Percentiles rank a stretch among this genome's conserved stretches.
Evolutionary conservation across 2,329 filamentous ascomycete genomes (phyloP).

Genomic region (Talaromyces piceae): DNA sequence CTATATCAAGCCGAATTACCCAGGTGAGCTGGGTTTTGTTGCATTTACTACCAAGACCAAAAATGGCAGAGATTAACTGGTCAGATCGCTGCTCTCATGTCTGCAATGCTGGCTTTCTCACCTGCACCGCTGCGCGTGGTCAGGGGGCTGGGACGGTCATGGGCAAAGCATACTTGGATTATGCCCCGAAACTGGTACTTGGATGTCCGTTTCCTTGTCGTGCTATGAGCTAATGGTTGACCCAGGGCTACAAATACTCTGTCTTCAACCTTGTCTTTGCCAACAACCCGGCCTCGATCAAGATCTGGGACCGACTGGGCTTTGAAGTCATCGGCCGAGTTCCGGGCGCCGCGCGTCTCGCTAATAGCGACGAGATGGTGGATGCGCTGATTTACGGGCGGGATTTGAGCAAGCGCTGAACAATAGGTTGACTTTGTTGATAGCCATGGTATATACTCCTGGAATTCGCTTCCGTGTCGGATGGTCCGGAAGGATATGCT

Average conservation of each 20-base stretch:
- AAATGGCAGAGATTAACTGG: no score
- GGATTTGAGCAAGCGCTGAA: constrained; percentile 16
- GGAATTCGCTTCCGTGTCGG: not conserved
- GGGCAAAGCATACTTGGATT: constrained; percentile 31
- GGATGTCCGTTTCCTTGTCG: not conserved
- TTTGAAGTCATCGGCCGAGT: constrained; percentile 32
- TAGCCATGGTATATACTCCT: not conserved
- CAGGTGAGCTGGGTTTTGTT: constrained; percentile 20
- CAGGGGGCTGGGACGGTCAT: constrained; percentile 30
- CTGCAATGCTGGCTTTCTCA: constrained; percentile 33
- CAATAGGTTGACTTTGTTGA: not conserved
- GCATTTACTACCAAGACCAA: not conserved
- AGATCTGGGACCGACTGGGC: constrained; percentile 33
- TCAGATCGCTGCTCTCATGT: constrained; percentile 33
- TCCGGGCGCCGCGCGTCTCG: constrained; percentile 27
- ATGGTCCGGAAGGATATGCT: not conserved
- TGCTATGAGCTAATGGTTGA: not conserved
- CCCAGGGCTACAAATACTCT: constrained; percentile 34
- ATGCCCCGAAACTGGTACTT: constrained; percentile 30
- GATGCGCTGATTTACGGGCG: constrained; percentile 34
- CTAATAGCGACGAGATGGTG: constrained; percentile 29
- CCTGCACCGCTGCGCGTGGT: constrained; percentile 24
- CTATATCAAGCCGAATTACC: constrained; percentile 37
- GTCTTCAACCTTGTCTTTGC: constrained; percentile 36
- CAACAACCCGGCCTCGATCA: constrained; percentile 32